These are phyloP conservation scores for Ilyonectria destructans DNA, from an alignment of 2,329 filamentous ascomycete species.

Conservation along the genomic window DNA sequence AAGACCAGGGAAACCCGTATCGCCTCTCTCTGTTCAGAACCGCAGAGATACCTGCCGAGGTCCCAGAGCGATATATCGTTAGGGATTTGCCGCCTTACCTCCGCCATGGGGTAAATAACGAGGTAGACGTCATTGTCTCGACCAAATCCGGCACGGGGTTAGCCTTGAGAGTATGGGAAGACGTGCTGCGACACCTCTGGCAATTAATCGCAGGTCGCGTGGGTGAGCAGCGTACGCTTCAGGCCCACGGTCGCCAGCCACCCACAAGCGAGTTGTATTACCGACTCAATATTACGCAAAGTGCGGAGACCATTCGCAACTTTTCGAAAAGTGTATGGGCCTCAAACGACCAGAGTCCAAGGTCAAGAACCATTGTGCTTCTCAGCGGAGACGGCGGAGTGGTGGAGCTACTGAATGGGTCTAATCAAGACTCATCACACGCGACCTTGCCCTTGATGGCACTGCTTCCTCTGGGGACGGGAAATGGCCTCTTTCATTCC, in stretches of 20 bases:
- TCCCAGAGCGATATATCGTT: constrained; percentile 58
- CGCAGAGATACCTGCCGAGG: constrained; percentile 55
- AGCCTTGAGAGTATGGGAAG: constrained; percentile 70
- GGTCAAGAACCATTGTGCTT: constrained; percentile 75
- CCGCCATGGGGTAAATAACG: constrained; percentile 36
- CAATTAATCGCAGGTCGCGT: constrained; percentile 53
- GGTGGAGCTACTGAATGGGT: constrained; percentile 84
- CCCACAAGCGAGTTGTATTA: constrained; percentile 21
- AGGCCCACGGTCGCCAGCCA: background rate
- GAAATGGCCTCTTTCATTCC: constrained; percentile 77
- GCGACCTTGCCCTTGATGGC: constrained; percentile 62
- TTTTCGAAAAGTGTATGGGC: constrained; percentile 66
- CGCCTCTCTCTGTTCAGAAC: constrained; percentile 50
- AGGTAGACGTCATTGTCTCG: constrained; percentile 78
- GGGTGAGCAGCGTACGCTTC: background rate
- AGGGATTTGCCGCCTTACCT: constrained; percentile 59
- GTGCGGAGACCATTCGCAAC: constrained; percentile 74
- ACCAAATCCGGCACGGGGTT: constrained; percentile 75
- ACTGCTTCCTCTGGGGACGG: constrained; percentile 75
- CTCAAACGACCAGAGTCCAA: constrained; percentile 50
- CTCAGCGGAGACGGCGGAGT: constrained; percentile 92
- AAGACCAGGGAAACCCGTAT: constrained; percentile 47
- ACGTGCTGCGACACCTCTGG: constrained; percentile 72
- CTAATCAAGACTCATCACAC: constrained; percentile 44
- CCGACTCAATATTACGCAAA: constrained; percentile 74